Conservation (phyloP, 1,284 basidiomycete genomes). For the Filobasidium uniguttulatum region DNA sequence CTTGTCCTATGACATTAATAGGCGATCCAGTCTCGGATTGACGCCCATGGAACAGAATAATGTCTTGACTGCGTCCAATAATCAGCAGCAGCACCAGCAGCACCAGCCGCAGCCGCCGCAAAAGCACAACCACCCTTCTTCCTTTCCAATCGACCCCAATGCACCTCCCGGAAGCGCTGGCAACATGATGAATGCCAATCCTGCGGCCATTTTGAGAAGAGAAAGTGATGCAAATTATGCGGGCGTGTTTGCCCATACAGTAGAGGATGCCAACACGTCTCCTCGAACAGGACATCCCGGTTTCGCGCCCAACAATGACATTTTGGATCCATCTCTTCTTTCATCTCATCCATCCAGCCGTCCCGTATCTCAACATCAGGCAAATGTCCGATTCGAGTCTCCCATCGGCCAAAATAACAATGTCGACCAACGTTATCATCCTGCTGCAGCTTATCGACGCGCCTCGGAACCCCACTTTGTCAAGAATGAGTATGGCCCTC, state of each 20-base stretch:
- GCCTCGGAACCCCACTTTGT: constrained; percentile 23
- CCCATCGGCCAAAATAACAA: constrained; percentile 1
- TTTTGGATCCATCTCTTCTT: constrained; percentile 15
- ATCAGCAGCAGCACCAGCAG: constrained; percentile 1
- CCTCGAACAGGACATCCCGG: constrained; percentile 1
- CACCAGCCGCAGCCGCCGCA: not conserved
- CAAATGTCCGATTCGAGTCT: constrained; percentile 1
- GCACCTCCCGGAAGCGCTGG: constrained; percentile 2
- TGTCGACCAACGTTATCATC: too few species aligned
- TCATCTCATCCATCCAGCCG: not conserved
- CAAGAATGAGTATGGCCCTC: too few species aligned
- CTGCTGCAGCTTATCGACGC: constrained; percentile 9
- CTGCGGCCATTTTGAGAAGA: constrained; percentile 2
- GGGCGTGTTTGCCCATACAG: constrained; percentile 14
- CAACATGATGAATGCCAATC: constrained; percentile 1
- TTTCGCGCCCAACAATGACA: constrained; percentile 20
- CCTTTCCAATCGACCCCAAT: not conserved
- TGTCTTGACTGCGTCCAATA: too few species aligned
- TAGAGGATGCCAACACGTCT: constrained; percentile 9
- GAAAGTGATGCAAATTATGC: constrained; percentile 7
- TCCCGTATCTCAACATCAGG: constrained; percentile 3
- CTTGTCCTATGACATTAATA: not conserved
- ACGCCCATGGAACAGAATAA: constrained; percentile 3
- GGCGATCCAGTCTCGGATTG: constrained; percentile 4
- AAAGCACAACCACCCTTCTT: not conserved